These are phyloP conservation scores for Flammula alnicola DNA, from an alignment of 1,284 basidiomycete genomes.

Conservation along the genomic window DNA sequence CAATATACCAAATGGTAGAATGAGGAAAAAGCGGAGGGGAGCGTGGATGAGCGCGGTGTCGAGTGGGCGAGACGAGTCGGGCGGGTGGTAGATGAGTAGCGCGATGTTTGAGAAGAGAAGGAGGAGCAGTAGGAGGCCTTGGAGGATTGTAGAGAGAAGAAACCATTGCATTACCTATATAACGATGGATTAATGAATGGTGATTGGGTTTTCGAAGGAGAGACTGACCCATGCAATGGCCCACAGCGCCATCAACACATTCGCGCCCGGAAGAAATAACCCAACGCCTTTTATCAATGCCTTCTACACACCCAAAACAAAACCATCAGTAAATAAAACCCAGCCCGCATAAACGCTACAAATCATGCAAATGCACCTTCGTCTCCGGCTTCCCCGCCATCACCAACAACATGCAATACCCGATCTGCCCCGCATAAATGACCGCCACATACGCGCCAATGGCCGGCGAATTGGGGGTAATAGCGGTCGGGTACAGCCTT, in stretches of 20 bases:
- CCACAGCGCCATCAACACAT: conserved; percentile 86
- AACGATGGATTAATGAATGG: background rate
- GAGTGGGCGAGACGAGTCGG: conserved; percentile 57
- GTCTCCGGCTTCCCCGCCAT: conserved; percentile 77
- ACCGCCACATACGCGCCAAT: conserved; percentile 70
- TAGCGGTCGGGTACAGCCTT: conserved; percentile 64
- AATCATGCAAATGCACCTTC: conserved; percentile 52
- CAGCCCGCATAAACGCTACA: background rate
- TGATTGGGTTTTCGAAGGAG: background rate
- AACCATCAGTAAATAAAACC: background rate
- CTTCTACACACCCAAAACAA: conserved; percentile 39
- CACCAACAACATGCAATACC: conserved; percentile 81
- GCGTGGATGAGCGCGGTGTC: conserved; percentile 76
- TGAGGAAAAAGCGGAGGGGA: conserved; percentile 72
- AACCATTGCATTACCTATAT: conserved; percentile 66
- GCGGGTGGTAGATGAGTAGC: conserved; percentile 67
- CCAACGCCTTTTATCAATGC: conserved; percentile 80
- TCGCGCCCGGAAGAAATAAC: conserved; percentile 75
- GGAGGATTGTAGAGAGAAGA: conserved; percentile 60
- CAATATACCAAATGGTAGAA: conserved; percentile 55
- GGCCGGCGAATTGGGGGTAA: conserved; percentile 71
- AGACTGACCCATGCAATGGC: conserved; percentile 76
- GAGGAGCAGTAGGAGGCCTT: conserved; percentile 61
- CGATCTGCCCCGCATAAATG: conserved; percentile 70
- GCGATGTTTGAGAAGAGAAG: conserved; percentile 71